Evolutionary conservation across 2,329 filamentous ascomycete species (phyloP).

Genomic region (Cercospora berteroae): DNA sequence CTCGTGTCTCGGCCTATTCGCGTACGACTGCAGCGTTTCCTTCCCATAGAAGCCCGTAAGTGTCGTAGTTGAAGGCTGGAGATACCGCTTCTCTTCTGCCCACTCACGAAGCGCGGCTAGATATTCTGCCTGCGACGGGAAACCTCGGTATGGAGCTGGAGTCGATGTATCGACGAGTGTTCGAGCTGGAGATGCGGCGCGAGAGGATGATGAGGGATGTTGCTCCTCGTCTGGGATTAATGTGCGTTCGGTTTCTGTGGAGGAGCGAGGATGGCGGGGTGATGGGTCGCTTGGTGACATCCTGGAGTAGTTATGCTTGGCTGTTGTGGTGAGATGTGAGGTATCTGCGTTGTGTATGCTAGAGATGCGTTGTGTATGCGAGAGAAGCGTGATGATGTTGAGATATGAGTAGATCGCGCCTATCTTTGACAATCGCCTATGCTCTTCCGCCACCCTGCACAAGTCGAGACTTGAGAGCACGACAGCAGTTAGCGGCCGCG

Average conservation of each 20-base stretch:
- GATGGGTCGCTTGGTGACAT: background rate
- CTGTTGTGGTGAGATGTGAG: background rate
- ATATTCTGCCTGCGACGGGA: slow-evolving; percentile 32
- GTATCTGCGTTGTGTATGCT: too few species aligned
- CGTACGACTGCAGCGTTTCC: slow-evolving; percentile 32
- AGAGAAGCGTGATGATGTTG: background rate
- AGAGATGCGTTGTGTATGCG: too few species aligned
- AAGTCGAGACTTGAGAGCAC: background rate
- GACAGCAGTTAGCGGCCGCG: background rate
- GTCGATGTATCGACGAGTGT: slow-evolving; percentile 2
- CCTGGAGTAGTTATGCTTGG: too few species aligned
- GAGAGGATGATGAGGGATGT: background rate
- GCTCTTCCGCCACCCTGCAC: background rate
- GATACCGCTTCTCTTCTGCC: slow-evolving; percentile 34
- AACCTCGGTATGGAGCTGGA: slow-evolving; percentile 31
- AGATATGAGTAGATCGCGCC: background rate
- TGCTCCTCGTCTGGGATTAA: background rate
- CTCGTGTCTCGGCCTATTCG: slow-evolving; percentile 23
- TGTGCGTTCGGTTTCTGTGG: slow-evolving; percentile 12
- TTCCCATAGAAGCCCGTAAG: slow-evolving; percentile 34
- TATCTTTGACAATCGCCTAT: background rate
- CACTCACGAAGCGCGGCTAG: slow-evolving; percentile 32
- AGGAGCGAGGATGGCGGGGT: background rate
- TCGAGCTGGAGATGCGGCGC: slow-evolving; percentile 3
- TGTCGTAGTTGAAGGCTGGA: slow-evolving; percentile 24